phyloP scores from a whole-genome alignment of 2,329 filamentous ascomycete species.

The Colletotrichum orbiculare region DNA sequence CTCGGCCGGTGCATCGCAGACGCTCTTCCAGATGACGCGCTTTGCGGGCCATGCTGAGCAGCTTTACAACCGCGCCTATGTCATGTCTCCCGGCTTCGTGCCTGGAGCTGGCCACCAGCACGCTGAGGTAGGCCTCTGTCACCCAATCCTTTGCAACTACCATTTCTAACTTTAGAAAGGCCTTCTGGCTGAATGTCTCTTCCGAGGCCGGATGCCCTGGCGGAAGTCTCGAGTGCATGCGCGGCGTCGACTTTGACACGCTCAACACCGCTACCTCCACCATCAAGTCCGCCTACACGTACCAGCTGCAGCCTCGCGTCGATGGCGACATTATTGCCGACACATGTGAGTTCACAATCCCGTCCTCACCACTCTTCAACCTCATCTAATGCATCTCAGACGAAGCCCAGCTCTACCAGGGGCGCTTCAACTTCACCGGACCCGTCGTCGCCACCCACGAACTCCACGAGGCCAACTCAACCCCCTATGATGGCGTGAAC shows the following conservation, averaged over 20 bases:
- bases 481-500: conserved; percentile 51
- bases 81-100: conserved; percentile 24
- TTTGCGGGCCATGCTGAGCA: conserved; percentile 33
- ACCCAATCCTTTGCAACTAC: neutral
- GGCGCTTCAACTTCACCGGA: conserved; percentile 43
- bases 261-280: conserved; percentile 15
- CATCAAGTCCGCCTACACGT: conserved; percentile 3
- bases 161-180: neutral
- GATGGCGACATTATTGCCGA: conserved; percentile 47
- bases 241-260: conserved; percentile 22
- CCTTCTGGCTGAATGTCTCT: conserved; percentile 22
- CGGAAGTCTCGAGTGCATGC: conserved; percentile 19
- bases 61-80: conserved; percentile 18
- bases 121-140: conserved; percentile 20
- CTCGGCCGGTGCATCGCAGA: conserved; percentile 61
- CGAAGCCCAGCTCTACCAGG: conserved; percentile 42
- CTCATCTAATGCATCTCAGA: conserved; percentile 23
- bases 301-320: conserved; percentile 48
- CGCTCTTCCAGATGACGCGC: conserved; percentile 54
- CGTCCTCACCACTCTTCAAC: too few species aligned
- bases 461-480: conserved; percentile 62
- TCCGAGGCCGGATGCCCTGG: conserved; percentile 17
- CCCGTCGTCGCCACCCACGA: conserved; percentile 36
- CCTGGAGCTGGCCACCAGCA: conserved; percentile 24
- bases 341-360: conserved; percentile 23